Base-by-base conservation (phyloP, 2,329 filamentous ascomycete genomes). In the Talaromyces sp. region DNA sequence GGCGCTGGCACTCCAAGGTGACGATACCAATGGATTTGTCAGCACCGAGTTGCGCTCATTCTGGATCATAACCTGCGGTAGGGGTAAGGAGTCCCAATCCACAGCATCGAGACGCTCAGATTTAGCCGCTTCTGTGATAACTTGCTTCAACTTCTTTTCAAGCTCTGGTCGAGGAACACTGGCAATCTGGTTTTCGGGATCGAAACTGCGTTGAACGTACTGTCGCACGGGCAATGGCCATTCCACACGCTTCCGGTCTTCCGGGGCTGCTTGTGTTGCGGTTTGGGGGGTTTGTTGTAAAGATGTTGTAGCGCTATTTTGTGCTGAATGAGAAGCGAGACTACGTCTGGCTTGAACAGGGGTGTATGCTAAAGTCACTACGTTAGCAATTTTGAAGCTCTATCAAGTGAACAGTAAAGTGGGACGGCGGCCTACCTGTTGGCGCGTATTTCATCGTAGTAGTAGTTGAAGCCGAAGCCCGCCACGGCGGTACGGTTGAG, bases 151-250 rank as follows among this genome's bases (percentile, higher is more conserved):
- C 74, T 93, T 96, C 66, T 83, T 82, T 77, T 97, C 90, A 84
- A 97, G 90, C 65, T 96, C 92, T 62, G 84, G 73, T 62, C 86
- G 85, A 60, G 81, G 77, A 54, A 93, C 86, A 45, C 85, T 84
- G 5, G 84, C 73, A 68, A 90, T 84, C 69, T 88, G 82, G 74
- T 93, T 91, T 66, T 88, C 86, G 31, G 87, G 86, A 60, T 91
- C 87, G 75, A 98, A 98, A 31, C 93, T 93, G 73, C 93, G 89
- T 73, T 93, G 90, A 37, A 98, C 94, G 80, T 97, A 98, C 69
- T 85, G 83, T 71, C 93, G 90, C 66, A 98, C 92, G n/a, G 89
- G 86, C 50, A 86, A 82, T 37, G 93, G 89, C 89, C 92, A 98
- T 71, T 90, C 87, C 72, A 88, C 81, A 90, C 84, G 80, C 80